phyloP scores from a whole-genome alignment of 2,329 filamentous ascomycete species.

The Paracorniculantispora psalliotae region DNA sequence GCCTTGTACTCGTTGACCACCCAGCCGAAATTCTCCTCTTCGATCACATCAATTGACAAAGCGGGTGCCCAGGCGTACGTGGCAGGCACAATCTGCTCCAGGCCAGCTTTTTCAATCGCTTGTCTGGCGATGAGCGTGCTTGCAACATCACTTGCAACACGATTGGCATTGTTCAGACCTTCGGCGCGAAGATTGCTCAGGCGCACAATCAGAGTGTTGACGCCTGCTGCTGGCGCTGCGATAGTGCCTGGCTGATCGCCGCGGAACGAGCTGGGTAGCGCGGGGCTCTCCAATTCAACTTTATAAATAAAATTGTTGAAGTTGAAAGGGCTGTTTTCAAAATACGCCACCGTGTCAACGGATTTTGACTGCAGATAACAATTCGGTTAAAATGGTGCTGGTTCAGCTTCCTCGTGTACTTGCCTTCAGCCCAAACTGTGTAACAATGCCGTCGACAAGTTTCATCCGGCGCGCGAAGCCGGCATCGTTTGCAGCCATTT shows the following conservation, averaged over 20 bases:
- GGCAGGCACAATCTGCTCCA: conserved; percentile 17
- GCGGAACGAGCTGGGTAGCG: conserved; percentile 13
- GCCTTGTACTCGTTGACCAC: conserved; percentile 21
- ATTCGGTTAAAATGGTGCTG: neutral
- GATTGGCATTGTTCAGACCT: conserved; percentile 22
- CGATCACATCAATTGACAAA: neutral
- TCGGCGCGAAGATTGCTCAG: conserved; percentile 22
- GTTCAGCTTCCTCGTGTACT: neutral
- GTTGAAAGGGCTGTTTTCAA: conserved; percentile 17
- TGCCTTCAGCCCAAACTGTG: conserved; percentile 14
- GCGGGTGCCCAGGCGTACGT: conserved; percentile 20
- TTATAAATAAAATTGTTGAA: conserved; percentile 25
- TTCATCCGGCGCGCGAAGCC: conserved; percentile 16
- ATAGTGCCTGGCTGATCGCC: conserved; percentile 16
- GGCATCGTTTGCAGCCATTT: conserved; percentile 11
- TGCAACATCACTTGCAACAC: conserved; percentile 25
- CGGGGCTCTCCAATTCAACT: conserved; percentile 17
- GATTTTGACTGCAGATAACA: conserved; percentile 11
- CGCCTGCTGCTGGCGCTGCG: conserved; percentile 9
- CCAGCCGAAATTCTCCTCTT: conserved; percentile 20
- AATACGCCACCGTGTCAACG: conserved; percentile 19
- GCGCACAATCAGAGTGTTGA: conserved; percentile 18
- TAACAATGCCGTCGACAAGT: conserved; percentile 15
- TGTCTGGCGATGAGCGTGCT: conserved; percentile 19
- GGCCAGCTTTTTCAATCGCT: conserved; percentile 10